Conservation (phyloP, 805 yeast genomes). For the Lachancea thermotolerans region DNA sequence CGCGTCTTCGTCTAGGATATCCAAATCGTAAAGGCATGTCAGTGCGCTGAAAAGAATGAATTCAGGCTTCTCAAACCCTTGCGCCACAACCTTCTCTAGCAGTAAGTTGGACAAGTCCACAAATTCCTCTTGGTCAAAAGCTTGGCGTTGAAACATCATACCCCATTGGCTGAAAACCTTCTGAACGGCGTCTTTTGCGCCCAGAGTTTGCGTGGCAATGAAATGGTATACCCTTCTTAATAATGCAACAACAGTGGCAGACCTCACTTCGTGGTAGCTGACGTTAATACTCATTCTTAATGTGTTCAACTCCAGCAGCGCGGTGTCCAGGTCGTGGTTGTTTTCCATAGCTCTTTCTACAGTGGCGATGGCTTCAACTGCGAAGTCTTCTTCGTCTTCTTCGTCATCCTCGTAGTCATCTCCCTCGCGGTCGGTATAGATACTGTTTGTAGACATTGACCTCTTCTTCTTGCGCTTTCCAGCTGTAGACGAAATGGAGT, state of each 20-base stretch:
- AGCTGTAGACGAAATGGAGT: slow-evolving; percentile 47
- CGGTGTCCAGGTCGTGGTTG: slow-evolving; percentile 90
- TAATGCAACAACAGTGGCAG: slow-evolving; percentile 71
- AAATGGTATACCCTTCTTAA: slow-evolving; percentile 63
- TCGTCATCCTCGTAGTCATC: slow-evolving; percentile 38
- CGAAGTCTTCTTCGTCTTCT: slow-evolving; percentile 67
- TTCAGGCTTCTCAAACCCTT: slow-evolving; percentile 31
- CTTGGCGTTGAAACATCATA: slow-evolving; percentile 72
- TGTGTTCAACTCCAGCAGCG: slow-evolving; percentile 85
- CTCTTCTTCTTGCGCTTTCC: slow-evolving; percentile 41
- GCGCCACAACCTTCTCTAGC: slow-evolving; percentile 30
- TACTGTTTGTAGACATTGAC: slow-evolving; percentile 36
- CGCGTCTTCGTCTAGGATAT: slow-evolving; percentile 74
- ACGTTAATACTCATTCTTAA: slow-evolving; percentile 97
- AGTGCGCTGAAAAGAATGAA: slow-evolving; percentile 36
- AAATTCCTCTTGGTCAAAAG: slow-evolving; percentile 73
- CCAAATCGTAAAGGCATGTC: slow-evolving; percentile 68
- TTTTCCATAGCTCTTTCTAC: slow-evolving; percentile 87
- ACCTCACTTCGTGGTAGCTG: slow-evolving; percentile 84
- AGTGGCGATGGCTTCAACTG: slow-evolving; percentile 87
- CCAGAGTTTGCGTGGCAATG: slow-evolving; percentile 68
- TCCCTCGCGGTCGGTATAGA: slow-evolving; percentile 41
- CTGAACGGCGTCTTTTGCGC: slow-evolving; percentile 65
- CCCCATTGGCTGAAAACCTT: slow-evolving; percentile 82
- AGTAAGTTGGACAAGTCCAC: slow-evolving; percentile 55